phyloP scores from a whole-genome alignment of 345 rosid genomes.

The Bruguiera sexangula region DNA sequence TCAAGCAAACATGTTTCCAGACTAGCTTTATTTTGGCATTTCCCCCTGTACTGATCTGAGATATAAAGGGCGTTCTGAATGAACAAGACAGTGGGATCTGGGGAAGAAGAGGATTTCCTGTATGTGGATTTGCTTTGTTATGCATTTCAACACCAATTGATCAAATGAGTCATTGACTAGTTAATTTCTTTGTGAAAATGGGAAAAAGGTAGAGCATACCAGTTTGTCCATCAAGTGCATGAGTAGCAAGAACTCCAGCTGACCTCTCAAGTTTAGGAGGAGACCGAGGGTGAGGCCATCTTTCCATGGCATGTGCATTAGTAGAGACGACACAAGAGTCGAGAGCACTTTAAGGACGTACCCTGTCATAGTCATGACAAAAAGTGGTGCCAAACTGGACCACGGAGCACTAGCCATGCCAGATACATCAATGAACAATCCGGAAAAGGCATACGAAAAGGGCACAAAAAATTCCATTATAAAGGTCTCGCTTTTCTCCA shows the following conservation, averaged over 20 bases:
- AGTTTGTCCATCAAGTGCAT: conserved; percentile 62
- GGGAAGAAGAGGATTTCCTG: neutral
- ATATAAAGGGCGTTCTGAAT: neutral
- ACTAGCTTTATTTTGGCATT: too few relatives aligned
- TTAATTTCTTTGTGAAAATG: neutral
- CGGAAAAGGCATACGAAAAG: neutral
- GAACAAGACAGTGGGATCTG: too few relatives aligned
- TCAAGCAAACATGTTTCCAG: too few relatives aligned
- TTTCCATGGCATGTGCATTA: conserved; percentile 10
- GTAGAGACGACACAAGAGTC: neutral
- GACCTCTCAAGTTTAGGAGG: conserved; percentile 66
- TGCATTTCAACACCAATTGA: too few relatives aligned
- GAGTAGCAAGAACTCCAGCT: conserved; percentile 48
- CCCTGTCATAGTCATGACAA: neutral
- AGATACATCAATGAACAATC: neutral
- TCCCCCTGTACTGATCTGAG: too few relatives aligned
- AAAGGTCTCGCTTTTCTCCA: neutral
- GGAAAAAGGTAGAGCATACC: conserved; percentile 18
- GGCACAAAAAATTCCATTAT: neutral
- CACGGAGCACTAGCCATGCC: neutral
- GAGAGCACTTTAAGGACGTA: neutral
- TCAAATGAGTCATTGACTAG: too few relatives aligned
- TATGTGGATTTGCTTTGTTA: too few relatives aligned
- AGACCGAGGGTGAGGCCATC: conserved; percentile 59
- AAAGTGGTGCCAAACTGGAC: neutral